Evolutionary conservation across 2,329 filamentous ascomycete species (phyloP).

Genomic region (Botrytis paeoniae): DNA sequence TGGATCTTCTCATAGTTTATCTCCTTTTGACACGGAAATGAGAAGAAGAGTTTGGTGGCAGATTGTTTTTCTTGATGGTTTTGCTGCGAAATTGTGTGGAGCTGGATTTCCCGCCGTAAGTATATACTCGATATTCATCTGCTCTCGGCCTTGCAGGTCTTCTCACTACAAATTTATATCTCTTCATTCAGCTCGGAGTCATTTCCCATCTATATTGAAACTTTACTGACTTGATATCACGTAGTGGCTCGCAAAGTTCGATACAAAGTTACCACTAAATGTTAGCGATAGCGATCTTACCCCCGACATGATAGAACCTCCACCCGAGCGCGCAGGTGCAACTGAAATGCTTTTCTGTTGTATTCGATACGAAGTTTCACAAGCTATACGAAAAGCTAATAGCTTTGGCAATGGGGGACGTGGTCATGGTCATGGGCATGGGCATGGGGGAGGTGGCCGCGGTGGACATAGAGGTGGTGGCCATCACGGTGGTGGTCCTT

Average conservation of each 20-base stretch:
- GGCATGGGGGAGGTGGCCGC: background rate
- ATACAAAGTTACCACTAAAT: slow-evolving; percentile 52
- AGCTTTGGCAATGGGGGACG: slow-evolving; percentile 5
- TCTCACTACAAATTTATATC: background rate
- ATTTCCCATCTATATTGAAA: background rate
- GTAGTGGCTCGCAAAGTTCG: slow-evolving; percentile 41
- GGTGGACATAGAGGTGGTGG: background rate
- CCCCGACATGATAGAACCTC: slow-evolving; percentile 43
- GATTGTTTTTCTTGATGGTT: slow-evolving; percentile 58
- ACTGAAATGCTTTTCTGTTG: slow-evolving; percentile 48
- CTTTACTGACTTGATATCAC: background rate
- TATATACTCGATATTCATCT: background rate
- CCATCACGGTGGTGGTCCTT: background rate
- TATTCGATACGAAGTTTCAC: slow-evolving; percentile 39
- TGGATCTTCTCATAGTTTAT: slow-evolving; percentile 36
- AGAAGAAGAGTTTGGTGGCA: slow-evolving; percentile 62
- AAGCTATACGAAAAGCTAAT: slow-evolving; percentile 26
- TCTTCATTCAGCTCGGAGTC: background rate
- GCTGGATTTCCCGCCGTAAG: slow-evolving; percentile 40
- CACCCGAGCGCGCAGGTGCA: slow-evolving; percentile 42
- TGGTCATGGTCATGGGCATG: background rate
- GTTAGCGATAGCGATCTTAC: slow-evolving; percentile 53
- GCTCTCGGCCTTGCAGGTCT: background rate
- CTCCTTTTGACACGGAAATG: slow-evolving; percentile 57
- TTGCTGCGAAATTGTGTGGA: slow-evolving; percentile 54